Base-by-base conservation (phyloP, 1,284 basidiomycete genomes). In the Malassezia psittaci region DNA sequence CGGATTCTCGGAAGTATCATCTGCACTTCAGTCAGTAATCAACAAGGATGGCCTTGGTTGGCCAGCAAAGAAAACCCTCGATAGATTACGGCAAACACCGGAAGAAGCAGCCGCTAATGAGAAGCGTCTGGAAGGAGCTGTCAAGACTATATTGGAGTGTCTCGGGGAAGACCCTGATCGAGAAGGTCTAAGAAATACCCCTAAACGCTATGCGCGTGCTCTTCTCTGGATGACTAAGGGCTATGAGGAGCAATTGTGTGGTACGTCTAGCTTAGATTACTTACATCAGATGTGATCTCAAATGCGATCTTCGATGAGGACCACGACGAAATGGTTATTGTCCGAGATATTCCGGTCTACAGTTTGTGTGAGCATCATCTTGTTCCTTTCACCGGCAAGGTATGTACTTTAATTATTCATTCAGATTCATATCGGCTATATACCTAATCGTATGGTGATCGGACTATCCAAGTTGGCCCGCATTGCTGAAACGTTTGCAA, bases 291-390 rank as follows among this genome's bases (percentile, higher is more conserved):
- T 75, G 91, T 98, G 63, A 96, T 98, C 65, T 94, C 96, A 76
- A 89, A 96, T 79, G 94, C 94, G 49, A 85, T 99, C 39, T 99
- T 99, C 75, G 87, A 90, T 51, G 94, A 99, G 77, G 90, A 99
- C 77, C 94, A 99, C 78, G 94, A 98, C 71, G 94, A 99, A 77
- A 94, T 99, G 90, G 93, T 99, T 51, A 85, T 99, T 61, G 94
- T 99, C 47, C 83, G 88, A 59, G 91, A 99, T 75, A 98, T 99
- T 68, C 89, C 96, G 75, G 86, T 99, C 60, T 96, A 90, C 54
- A 91, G 88, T 69, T 78, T 99, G 51, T 99, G 94, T 78, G 94
- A 99, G 79, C 94, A 99, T 74, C 94, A 99, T 77, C 81, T 99
- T 64, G 93, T 99, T 33, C 94, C 94, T 1, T 98, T 99, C 78